These are phyloP conservation scores for Mimosa bimucronata DNA, from an alignment of 306 rosid species.

Conservation along the genomic window DNA sequence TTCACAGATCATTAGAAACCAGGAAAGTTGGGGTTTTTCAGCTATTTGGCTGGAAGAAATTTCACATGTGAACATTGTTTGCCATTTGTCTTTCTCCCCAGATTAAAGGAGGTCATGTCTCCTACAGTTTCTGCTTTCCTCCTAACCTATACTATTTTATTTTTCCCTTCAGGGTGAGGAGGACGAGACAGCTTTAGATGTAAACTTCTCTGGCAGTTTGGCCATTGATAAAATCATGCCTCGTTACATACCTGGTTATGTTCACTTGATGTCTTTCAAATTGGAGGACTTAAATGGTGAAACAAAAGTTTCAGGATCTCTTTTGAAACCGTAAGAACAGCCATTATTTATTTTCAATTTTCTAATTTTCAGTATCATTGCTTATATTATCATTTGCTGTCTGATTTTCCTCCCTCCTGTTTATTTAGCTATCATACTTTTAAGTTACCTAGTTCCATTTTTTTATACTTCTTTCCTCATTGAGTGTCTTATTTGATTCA, in stretches of 20 bases:
- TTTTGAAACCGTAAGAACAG: constrained; percentile 80
- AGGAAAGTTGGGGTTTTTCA: constrained; percentile 14
- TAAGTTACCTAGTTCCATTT: constrained; percentile 28
- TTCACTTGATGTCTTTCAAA: constrained; percentile 65
- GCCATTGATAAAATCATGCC: constrained; percentile 74
- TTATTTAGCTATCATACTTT: constrained; percentile 37
- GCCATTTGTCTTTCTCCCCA: neutral
- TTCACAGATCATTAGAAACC: neutral
- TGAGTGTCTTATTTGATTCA: neutral
- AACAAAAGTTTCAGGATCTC: constrained; percentile 82
- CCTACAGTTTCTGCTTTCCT: constrained; percentile 11
- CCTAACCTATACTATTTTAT: constrained; percentile 34
- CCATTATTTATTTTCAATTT: constrained; percentile 20
- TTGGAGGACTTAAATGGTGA: constrained; percentile 84
- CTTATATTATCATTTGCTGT: constrained; percentile 36
- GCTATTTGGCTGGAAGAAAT: constrained; percentile 29
- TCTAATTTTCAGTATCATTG: constrained; percentile 28
- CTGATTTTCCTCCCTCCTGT: neutral
- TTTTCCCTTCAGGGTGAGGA: constrained; percentile 73
- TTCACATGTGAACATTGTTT: constrained; percentile 27
- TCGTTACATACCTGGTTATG: constrained; percentile 75
- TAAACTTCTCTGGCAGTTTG: constrained; percentile 83
- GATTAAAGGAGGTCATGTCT: neutral
- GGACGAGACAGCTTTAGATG: constrained; percentile 88
- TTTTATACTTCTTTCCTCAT: constrained; percentile 17